Conservation (phyloP, 495 filamentous ascomycete species). For the Hypoxylon lienhwacheense region DNA sequence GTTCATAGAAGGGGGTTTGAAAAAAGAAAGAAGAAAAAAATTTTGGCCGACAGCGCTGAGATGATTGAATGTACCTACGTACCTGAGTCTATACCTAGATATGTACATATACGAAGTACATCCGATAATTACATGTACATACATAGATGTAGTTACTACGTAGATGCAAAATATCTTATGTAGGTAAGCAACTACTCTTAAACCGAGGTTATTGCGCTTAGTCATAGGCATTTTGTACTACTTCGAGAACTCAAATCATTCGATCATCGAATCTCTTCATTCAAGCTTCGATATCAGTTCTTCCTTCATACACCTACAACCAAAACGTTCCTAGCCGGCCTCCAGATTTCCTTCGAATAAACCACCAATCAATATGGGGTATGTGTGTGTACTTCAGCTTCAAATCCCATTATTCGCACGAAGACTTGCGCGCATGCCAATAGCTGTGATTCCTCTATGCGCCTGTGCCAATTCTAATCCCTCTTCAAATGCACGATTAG, state of each 20-base stretch:
- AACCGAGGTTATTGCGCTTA: slow-evolving; percentile 35
- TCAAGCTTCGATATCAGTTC: slow-evolving; percentile 34
- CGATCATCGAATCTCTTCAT: slow-evolving; percentile 22
- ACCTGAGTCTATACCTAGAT: too few species aligned
- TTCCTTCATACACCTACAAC: slow-evolving; percentile 7
- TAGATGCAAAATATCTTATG: too few species aligned
- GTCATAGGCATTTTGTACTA: slow-evolving; percentile 19
- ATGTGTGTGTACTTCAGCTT: slow-evolving; percentile 10
- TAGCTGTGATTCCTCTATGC: slow-evolving; percentile 1
- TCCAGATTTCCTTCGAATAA: slow-evolving; percentile 4
- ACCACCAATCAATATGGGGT: slow-evolving; percentile 37
- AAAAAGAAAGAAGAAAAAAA: not conserved
- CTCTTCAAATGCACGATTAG: slow-evolving; percentile 3
- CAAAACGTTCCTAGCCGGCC: slow-evolving; percentile 1
- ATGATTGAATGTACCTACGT: slow-evolving; percentile 1
- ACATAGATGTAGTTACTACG: too few species aligned
- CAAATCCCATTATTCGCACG: not conserved
- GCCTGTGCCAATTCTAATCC: not conserved
- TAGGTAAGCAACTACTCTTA: too few species aligned
- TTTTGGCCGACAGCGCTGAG: not conserved
- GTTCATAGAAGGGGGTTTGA: not conserved
- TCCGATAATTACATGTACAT: too few species aligned
- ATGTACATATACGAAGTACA: too few species aligned
- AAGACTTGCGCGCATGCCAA: slow-evolving; percentile 1
- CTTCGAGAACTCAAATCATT: slow-evolving; percentile 32